phyloP scores from a whole-genome alignment of 306 rosid genomes.

The Fragaria vesca region DNA sequence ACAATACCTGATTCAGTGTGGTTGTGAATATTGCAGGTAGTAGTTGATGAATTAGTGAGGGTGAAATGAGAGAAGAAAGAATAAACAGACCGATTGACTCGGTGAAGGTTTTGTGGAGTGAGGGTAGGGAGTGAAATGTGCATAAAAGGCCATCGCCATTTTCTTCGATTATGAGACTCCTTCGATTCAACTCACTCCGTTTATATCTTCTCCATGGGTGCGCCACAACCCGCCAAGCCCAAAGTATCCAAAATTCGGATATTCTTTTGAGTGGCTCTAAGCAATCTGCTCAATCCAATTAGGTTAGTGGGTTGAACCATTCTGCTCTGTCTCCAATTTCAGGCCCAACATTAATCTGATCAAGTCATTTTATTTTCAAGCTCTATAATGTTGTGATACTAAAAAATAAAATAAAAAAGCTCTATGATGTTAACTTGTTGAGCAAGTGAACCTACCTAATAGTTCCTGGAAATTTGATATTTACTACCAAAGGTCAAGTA shows the following conservation, averaged over 20 bases:
- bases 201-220: background rate
- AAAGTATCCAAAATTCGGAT: background rate
- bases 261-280: background rate
- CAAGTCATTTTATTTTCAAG: no score
- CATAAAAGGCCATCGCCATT: conserved; percentile 54
- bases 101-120: conserved; percentile 39
- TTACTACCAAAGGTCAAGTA: no score
- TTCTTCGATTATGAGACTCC: background rate
- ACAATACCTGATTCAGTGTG: background rate
- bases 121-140: conserved; percentile 43
- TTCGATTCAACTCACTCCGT: background rate
- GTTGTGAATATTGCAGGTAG: background rate
- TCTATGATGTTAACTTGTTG: no score
- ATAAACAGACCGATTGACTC: conserved; percentile 48
- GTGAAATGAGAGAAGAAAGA: background rate
- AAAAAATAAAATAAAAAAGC: no score
- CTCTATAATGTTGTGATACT: no score
- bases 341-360: background rate
- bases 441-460: no score
- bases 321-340: background rate
- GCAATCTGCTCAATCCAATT: no score
- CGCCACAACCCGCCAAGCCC: conserved; percentile 9
- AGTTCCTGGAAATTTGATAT: no score
- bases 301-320: background rate
- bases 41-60: background rate